Percentiles rank a stretch among this genome's conserved stretches.
Conservation (phyloP, 1,284 basidiomycete genomes). For the Trametes sp. region DNA sequence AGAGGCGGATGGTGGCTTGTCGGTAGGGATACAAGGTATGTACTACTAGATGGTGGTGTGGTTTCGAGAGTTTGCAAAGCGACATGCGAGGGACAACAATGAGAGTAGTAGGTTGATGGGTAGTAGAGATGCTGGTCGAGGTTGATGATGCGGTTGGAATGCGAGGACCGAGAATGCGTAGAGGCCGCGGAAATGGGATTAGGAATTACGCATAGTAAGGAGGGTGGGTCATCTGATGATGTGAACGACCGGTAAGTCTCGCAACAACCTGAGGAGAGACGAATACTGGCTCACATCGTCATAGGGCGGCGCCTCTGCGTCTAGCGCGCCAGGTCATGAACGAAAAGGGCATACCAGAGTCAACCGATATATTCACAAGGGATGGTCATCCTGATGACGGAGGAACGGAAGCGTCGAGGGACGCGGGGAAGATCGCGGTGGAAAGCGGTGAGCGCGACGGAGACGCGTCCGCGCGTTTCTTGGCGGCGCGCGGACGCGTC, state of each 20-base stretch:
- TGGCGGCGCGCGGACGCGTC: conserved; percentile 34
- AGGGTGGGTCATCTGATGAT: conserved; percentile 22
- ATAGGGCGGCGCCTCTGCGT: conserved; percentile 17
- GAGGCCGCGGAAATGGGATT: conserved; percentile 23
- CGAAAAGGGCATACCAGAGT: conserved; percentile 18
- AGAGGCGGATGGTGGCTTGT: not conserved
- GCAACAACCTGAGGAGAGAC: no score
- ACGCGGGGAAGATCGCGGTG: not conserved
- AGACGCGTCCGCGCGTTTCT: conserved; percentile 12
- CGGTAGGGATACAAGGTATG: conserved; percentile 20
- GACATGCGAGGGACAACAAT: conserved; percentile 18
- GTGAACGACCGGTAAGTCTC: not conserved
- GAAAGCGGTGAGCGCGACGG: conserved; percentile 30
- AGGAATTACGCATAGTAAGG: conserved; percentile 30
- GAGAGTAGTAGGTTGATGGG: conserved; percentile 2
- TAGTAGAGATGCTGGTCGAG: not conserved
- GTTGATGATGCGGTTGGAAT: not conserved
- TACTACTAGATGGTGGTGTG: conserved; percentile 5
- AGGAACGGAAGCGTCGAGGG: not conserved
- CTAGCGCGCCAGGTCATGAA: conserved; percentile 23
- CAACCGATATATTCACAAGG: conserved; percentile 15
- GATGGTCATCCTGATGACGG: conserved; percentile 23
- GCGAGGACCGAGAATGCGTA: conserved; percentile 11
- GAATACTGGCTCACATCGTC: conserved; percentile 25
- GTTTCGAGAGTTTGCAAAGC: conserved; percentile 11